Conservation (phyloP, 805 yeast genomes). For the Teunomyces panamensis region DNA sequence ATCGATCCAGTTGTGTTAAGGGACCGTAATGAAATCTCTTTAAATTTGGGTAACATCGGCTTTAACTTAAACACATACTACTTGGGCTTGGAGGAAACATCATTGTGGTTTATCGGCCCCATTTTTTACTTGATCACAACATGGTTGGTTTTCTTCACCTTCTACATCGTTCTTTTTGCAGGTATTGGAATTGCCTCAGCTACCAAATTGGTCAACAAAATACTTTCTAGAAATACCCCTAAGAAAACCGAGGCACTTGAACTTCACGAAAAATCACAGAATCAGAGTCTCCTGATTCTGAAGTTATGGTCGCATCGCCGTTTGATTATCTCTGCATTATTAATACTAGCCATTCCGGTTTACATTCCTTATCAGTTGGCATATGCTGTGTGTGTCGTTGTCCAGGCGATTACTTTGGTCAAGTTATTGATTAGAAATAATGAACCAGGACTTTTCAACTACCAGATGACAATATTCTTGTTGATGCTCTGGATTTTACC, state of each 20-base stretch:
- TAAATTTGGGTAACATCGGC: constrained; percentile 26
- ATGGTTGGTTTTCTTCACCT: constrained; percentile 39
- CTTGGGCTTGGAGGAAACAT: constrained; percentile 61
- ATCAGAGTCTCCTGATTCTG: background rate
- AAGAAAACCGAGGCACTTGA: background rate
- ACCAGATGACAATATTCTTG: constrained; percentile 58
- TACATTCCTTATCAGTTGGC: constrained; percentile 84
- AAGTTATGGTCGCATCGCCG: constrained; percentile 8
- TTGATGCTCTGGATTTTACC: constrained; percentile 79
- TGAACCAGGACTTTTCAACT: constrained; percentile 46
- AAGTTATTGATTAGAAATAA: constrained; percentile 16
- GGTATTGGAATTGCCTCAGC: constrained; percentile 2
- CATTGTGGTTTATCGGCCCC: constrained; percentile 58
- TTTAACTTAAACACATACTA: constrained; percentile 54
- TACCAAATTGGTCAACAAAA: background rate
- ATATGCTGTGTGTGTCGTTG: constrained; percentile 53
- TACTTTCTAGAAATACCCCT: background rate
- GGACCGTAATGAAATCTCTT: constrained; percentile 42
- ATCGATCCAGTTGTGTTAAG: constrained; percentile 56
- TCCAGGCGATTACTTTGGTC: constrained; percentile 56
- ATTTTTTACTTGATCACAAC: constrained; percentile 48
- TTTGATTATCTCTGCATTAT: constrained; percentile 34
- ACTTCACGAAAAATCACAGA: background rate
- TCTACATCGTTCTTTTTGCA: constrained; percentile 18
- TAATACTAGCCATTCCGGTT: constrained; percentile 47